These are phyloP conservation scores for Mesembryanthemum crystallinum DNA, from an alignment of 148 eudicot species.

Conservation along the genomic window DNA sequence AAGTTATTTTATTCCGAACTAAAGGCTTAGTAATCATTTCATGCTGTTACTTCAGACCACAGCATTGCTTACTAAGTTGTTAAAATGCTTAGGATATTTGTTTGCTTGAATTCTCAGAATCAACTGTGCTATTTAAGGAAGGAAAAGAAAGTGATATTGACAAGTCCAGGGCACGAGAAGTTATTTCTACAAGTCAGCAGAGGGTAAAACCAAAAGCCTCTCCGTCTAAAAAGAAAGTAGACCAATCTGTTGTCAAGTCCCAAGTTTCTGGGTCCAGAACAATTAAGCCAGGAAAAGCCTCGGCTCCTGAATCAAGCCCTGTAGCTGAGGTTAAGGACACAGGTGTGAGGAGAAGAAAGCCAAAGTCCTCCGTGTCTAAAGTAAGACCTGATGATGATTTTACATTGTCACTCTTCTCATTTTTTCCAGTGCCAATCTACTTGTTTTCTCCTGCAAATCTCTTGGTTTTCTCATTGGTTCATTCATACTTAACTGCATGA, in stretches of 20 bases:
- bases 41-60: neutral
- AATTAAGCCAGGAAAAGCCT: conserved; percentile 50
- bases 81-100: neutral
- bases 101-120: conserved; percentile 34
- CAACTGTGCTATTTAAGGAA: conserved; percentile 43
- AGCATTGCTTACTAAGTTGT: neutral
- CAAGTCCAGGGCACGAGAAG: conserved; percentile 44
- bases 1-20: neutral
- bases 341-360: conserved; percentile 46
- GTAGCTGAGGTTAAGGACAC: conserved; percentile 41
- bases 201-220: conserved; percentile 46
- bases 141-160: conserved; percentile 44
- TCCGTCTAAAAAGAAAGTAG: conserved; percentile 48
- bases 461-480: conserved; percentile 15
- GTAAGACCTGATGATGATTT: conserved; percentile 38
- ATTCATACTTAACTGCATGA: conserved; percentile 9
- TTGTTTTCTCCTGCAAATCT: neutral
- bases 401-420: neutral
- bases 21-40: neutral
- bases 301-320: conserved; percentile 33
- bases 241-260: conserved; percentile 28
- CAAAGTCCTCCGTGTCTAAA: conserved; percentile 46
- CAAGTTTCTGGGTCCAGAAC: conserved; percentile 42
- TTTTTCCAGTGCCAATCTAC: neutral
- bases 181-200: conserved; percentile 27